These are phyloP conservation scores for Fusarium sp. DNA, from an alignment of 2,329 filamentous ascomycete genomes.

Conservation along the genomic window DNA sequence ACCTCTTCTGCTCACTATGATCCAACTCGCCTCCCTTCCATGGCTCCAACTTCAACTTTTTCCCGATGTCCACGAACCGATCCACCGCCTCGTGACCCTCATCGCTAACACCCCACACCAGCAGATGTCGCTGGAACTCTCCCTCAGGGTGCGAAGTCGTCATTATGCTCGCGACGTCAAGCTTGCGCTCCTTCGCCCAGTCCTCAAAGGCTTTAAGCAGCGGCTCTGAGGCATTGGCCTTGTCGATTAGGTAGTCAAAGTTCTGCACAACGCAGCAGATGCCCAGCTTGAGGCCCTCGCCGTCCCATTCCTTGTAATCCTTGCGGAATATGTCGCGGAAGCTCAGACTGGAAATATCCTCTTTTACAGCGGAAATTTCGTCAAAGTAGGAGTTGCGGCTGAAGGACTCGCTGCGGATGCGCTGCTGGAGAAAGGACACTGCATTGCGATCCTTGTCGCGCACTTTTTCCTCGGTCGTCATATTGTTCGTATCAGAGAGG, in stretches of 20 bases:
- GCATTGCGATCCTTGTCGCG: constrained; percentile 69
- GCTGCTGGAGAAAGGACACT: constrained; percentile 67
- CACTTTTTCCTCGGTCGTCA: constrained; percentile 72
- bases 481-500: constrained; percentile 76
- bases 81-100: constrained; percentile 61
- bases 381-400: constrained; percentile 67
- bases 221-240: constrained; percentile 58
- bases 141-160: constrained; percentile 69
- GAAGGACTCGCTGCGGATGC: constrained; percentile 57
- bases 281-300: constrained; percentile 68
- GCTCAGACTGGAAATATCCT: constrained; percentile 69
- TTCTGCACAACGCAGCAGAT: constrained; percentile 72
- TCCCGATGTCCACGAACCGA: constrained; percentile 62
- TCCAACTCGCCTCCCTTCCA: constrained; percentile 65
- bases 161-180: constrained; percentile 77
- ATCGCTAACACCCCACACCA: constrained; percentile 71
- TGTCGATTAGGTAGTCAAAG: constrained; percentile 68
- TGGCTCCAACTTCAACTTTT: constrained; percentile 65
- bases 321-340: constrained; percentile 78
- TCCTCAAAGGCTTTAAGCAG: constrained; percentile 61
- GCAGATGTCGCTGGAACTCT: constrained; percentile 71
- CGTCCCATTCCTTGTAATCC: constrained; percentile 85
- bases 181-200: constrained; percentile 65
- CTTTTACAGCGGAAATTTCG: constrained; percentile 71
- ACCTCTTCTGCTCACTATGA: constrained; percentile 58